phyloP scores from a whole-genome alignment of 2,329 filamentous ascomycete species.

The Diaporthe amygdali region DNA sequence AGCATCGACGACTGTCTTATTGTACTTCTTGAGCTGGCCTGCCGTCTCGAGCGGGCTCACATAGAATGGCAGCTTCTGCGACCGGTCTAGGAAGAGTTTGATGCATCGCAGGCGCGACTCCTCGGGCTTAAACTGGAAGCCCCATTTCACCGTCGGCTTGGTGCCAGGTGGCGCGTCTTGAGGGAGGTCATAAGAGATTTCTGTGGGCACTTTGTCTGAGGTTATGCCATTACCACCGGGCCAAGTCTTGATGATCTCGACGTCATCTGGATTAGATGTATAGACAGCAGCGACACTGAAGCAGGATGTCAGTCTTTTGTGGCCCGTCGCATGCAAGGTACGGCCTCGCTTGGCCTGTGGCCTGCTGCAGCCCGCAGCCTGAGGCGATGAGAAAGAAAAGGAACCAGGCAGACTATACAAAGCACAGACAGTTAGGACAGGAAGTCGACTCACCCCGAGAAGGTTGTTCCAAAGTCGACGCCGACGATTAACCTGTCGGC shows the following conservation, averaged over 20 bases:
- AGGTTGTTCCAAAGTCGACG: slow-evolving; percentile 86
- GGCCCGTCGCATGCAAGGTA: neutral
- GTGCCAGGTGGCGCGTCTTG: slow-evolving; percentile 42
- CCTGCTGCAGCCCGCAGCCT: neutral
- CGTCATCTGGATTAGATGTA: slow-evolving; percentile 76
- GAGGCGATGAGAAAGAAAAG: neutral
- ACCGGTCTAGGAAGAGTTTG: slow-evolving; percentile 82
- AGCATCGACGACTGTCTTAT: slow-evolving; percentile 79
- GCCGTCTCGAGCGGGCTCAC: slow-evolving; percentile 80
- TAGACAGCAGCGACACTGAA: slow-evolving; percentile 73
- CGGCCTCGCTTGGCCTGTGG: neutral
- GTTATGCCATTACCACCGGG: slow-evolving; percentile 84
- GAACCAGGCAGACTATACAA: neutral
- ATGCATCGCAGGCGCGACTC: slow-evolving; percentile 79
- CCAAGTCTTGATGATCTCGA: slow-evolving; percentile 86
- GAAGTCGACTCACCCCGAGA: slow-evolving; percentile 68
- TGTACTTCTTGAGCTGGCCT: slow-evolving; percentile 74
- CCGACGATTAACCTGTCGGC: slow-evolving; percentile 76
- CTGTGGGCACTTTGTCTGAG: slow-evolving; percentile 86
- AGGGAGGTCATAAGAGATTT: slow-evolving; percentile 68
- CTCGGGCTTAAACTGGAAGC: slow-evolving; percentile 81
- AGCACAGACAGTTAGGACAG: neutral
- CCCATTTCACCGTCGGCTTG: slow-evolving; percentile 70
- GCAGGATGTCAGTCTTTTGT: slow-evolving; percentile 21
- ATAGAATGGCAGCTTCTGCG: slow-evolving; percentile 81